These are phyloP conservation scores for Coniochaeta sp. DNA, from an alignment of 2,329 filamentous ascomycete genomes.

Conservation along the genomic window DNA sequence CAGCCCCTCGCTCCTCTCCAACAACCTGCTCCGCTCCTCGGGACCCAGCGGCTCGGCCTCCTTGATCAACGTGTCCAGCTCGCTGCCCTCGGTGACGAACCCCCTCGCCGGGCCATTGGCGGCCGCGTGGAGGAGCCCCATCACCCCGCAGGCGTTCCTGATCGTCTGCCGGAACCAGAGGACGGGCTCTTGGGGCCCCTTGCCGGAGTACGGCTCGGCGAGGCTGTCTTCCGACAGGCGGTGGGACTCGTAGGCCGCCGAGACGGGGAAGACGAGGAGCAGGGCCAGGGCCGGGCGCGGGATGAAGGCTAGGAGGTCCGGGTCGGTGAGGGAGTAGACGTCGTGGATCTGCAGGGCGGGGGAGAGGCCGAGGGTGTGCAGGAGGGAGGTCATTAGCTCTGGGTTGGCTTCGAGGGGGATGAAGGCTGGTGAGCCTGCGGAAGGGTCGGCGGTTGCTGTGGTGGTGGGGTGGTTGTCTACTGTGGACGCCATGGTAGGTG, in stretches of 20 bases:
- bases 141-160: conserved; percentile 84
- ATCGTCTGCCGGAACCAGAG: conserved; percentile 96
- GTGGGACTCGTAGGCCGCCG: conserved; percentile 67
- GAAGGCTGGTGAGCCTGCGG: conserved; percentile 35
- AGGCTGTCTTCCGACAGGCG: conserved; percentile 65
- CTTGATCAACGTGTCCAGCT: conserved; percentile 57
- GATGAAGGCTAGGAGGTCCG: conserved; percentile 75
- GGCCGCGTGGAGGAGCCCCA: conserved; percentile 77
- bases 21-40: conserved; percentile 56
- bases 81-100: conserved; percentile 45
- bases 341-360: conserved; percentile 73
- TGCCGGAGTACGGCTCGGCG: conserved; percentile 55
- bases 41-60: conserved; percentile 66
- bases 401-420: conserved; percentile 69
- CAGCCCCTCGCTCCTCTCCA: conserved; percentile 70
- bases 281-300: conserved; percentile 83
- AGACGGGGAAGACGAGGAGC: conserved; percentile 86
- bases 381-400: conserved; percentile 75
- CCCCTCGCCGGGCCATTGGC: conserved; percentile 65
- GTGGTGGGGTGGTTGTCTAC: conserved; percentile 6
- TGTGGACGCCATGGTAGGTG: conserved; percentile 2
- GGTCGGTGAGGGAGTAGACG: conserved; percentile 84
- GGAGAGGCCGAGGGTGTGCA: conserved; percentile 80
- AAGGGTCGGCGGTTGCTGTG: conserved; percentile 17
- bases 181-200: conserved; percentile 65